A percentile compares a stretch with the other conserved stretches of the same genome.
phyloP scores from a whole-genome alignment of 2,329 filamentous ascomycete genomes.

The Penicillium decumbens region DNA sequence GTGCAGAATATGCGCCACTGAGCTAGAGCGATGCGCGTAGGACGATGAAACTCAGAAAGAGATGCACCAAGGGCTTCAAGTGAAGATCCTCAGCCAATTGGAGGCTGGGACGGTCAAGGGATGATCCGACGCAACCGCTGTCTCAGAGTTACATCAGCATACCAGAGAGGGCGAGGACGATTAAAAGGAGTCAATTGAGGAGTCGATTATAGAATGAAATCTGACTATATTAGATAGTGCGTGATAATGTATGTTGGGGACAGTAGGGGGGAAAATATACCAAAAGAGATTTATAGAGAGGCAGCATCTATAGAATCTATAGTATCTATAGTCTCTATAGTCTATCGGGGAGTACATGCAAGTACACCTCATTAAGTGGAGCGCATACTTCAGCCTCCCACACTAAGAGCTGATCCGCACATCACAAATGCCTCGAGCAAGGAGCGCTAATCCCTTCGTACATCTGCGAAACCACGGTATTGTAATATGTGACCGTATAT shows the following conservation, averaged over 20 bases:
- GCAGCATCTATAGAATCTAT: background rate
- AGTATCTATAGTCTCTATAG: background rate
- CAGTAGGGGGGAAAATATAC: background rate
- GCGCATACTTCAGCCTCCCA: background rate
- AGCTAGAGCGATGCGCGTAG: background rate
- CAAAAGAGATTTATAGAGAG: background rate
- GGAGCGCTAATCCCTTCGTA: constrained; percentile 10
- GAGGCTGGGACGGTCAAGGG: constrained; percentile 19
- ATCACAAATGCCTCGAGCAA: constrained; percentile 8
- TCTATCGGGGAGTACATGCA: background rate
- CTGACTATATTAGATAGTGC: background rate
- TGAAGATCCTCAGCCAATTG: constrained; percentile 4
- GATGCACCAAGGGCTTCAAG: constrained; percentile 1
- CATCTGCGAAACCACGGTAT: constrained; percentile 12
- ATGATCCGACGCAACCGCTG: constrained; percentile 11
- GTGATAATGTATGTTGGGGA: background rate
- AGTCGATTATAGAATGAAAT: background rate
- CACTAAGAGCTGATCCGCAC: constrained; percentile 2
- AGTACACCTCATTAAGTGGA: background rate
- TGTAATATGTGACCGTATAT: constrained; percentile 16
- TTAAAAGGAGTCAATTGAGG: background rate
- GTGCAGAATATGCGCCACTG: background rate
- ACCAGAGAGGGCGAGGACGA: constrained; percentile 5
- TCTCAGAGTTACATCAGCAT: constrained; percentile 26
- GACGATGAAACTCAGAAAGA: background rate